Conservation (phyloP, 345 rosid genomes). For the Psidium friedrichsthalianum region DNA sequence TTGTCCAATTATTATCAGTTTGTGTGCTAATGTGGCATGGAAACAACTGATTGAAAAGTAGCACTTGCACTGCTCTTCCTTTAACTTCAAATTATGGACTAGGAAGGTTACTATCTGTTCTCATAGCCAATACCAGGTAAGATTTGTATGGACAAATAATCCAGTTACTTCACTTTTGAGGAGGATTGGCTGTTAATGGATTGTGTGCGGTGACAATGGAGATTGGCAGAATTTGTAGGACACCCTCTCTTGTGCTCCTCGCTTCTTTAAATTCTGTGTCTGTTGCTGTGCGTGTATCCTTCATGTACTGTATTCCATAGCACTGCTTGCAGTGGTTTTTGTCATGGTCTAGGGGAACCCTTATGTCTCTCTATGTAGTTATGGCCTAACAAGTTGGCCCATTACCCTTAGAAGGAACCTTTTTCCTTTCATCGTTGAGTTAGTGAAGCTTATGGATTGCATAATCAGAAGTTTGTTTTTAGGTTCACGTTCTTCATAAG, state of each 20-base stretch:
- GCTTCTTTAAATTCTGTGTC: background rate
- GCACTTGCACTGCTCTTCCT: background rate
- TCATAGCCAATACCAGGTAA: background rate
- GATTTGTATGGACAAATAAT: background rate
- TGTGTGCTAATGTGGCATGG: background rate
- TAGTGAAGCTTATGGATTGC: background rate
- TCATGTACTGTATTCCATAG: background rate
- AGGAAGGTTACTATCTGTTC: background rate
- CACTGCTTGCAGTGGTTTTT: background rate
- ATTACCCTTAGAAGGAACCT: background rate
- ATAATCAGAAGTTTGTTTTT: background rate
- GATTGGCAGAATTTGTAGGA: background rate
- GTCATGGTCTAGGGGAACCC: background rate
- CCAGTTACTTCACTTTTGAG: background rate
- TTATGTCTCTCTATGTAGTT: background rate
- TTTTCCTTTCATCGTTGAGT: background rate
- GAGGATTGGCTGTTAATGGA: background rate
- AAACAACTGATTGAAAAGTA: background rate
- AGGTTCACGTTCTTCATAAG: background rate
- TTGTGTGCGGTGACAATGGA: background rate
- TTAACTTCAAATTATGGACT: background rate
- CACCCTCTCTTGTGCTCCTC: background rate
- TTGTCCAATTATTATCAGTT: background rate
- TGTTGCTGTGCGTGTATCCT: background rate
- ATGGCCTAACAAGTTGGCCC: background rate